Base-by-base conservation (phyloP, 2,329 filamentous ascomycete genomes). In the Cladophialophora yegresii region DNA sequence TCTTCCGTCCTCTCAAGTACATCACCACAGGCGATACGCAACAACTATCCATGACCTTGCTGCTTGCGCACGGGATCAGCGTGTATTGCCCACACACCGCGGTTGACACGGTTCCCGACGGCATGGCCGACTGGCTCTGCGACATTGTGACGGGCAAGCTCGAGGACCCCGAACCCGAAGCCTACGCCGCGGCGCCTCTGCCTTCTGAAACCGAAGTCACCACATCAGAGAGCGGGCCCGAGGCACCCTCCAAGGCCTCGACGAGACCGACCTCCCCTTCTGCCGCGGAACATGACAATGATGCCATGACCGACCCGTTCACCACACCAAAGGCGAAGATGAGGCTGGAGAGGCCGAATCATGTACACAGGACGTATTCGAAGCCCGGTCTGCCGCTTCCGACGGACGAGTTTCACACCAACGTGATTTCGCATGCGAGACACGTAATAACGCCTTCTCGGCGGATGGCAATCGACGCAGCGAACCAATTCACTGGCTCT, bases 51-150 rank as follows among this genome's bases (percentile, higher is more conserved):
- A 85, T 99, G 33, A 83, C 99, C 3, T 85, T 89, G 51, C 84
- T 99, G 12, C 90, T 89, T 54, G 89, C 91, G 68, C 87, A 90
- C 75, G 93, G 93, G 40, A 92, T 99, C 72, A 96, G 92, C 69
- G 92, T 99, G 62, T 99, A 98, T 81, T 92, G 89, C 69, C 95
- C 95, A 0, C 95, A 99, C 78, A 99, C 95, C 0, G 93, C 95
- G 13, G 87, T 98, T 50, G 95, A 99, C 77, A 92, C 92, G 45
- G 91, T 91, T 0, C 86, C 87, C 0, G 86, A 88, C 20, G 95
- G 95, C 3, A 85, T 99, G 71, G 96, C 93, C 74, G 91, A 96
- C 76, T 99, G 93, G 93, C 87, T 99, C 9, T 92, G 91, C 65
- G 90, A 96, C 73, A 88, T 96, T 55, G 86, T 97, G 22, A 87